A percentile compares a stretch with the other conserved stretches of the same genome.
Conservation (phyloP, 1,284 basidiomycete species). For the Inonotus obliquus region DNA sequence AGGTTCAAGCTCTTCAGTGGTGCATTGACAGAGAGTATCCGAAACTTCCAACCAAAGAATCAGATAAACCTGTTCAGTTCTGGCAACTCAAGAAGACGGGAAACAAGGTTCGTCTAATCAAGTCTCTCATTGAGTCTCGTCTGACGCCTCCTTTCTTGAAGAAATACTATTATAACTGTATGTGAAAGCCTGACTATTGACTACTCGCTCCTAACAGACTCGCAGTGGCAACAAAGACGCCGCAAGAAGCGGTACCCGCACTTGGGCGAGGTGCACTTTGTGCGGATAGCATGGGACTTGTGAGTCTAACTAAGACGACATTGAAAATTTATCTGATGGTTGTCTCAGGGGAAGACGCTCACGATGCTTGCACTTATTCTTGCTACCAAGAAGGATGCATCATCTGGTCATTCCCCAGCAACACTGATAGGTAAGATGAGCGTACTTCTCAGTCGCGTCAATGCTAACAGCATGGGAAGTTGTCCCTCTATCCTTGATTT, state of each 20-base stretch:
- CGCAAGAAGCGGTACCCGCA: slow-evolving; percentile 56
- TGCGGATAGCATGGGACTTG: slow-evolving; percentile 85
- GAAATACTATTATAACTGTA: slow-evolving; percentile 66
- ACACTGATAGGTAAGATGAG: slow-evolving; percentile 69
- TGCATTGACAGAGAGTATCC: slow-evolving; percentile 77
- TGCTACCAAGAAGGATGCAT: slow-evolving; percentile 64
- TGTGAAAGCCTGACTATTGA: slow-evolving; percentile 23
- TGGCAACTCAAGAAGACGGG: slow-evolving; percentile 67
- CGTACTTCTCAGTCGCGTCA: background rate
- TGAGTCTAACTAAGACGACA: slow-evolving; percentile 19
- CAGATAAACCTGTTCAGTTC: slow-evolving; percentile 79
- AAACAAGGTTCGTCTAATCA: slow-evolving; percentile 39
- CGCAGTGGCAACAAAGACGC: slow-evolving; percentile 78
- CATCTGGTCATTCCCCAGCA: slow-evolving; percentile 50
- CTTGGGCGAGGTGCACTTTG: slow-evolving; percentile 82
- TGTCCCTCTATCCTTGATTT: slow-evolving; percentile 80
- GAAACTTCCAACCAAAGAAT: slow-evolving; percentile 54
- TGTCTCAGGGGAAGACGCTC: slow-evolving; percentile 72
- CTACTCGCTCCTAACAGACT: slow-evolving; percentile 16
- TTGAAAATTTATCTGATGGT: background rate
- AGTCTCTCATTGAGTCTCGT: background rate
- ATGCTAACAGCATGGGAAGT: slow-evolving; percentile 42
- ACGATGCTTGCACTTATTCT: slow-evolving; percentile 76
- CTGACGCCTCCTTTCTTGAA: slow-evolving; percentile 24
- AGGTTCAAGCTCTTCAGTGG: slow-evolving; percentile 79